phyloP scores from a whole-genome alignment of 768 basidiomycete genomes.

The Lactarius hengduanensis region DNA sequence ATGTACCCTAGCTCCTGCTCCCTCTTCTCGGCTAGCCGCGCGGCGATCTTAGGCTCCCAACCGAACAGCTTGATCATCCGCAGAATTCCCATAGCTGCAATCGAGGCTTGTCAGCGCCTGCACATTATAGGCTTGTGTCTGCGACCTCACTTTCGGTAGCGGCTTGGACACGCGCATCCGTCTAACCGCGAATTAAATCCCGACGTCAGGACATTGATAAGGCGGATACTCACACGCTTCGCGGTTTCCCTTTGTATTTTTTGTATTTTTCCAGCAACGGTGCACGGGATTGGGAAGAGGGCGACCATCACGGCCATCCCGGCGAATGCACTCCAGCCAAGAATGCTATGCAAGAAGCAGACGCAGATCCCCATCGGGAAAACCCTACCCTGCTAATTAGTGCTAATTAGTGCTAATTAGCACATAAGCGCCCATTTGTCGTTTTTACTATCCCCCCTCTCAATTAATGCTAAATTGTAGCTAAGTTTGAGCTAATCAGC shows the following conservation, averaged over 20 bases:
- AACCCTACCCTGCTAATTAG: no score
- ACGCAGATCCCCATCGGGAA: conserved; percentile 35
- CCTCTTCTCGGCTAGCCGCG: conserved; percentile 35
- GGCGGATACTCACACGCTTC: conserved; percentile 36
- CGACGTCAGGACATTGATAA: background rate
- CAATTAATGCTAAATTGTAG: background rate
- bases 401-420: no score
- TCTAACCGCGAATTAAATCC: conserved; percentile 33
- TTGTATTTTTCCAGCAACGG: conserved; percentile 40
- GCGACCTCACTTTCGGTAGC: conserved; percentile 41
- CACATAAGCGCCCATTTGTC: background rate
- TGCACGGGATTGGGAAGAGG: conserved; percentile 45
- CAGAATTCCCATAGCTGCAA: conserved; percentile 38
- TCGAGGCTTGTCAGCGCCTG: conserved; percentile 11
- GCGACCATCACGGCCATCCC: conserved; percentile 43
- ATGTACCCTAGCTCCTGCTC: conserved; percentile 41
- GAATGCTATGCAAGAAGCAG: conserved; percentile 43
- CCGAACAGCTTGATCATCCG: conserved; percentile 62
- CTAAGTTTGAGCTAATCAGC: no score
- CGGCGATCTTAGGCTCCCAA: conserved; percentile 51
- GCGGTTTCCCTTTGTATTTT: conserved; percentile 41
- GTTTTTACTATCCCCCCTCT: background rate
- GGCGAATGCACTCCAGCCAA: conserved; percentile 49
- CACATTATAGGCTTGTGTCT: background rate
- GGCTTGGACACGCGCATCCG: conserved; percentile 47